A percentile compares a stretch with the other conserved stretches of the same genome.
phyloP scores from a whole-genome alignment of 306 rosid genomes.

The Cucumis hystrix region DNA sequence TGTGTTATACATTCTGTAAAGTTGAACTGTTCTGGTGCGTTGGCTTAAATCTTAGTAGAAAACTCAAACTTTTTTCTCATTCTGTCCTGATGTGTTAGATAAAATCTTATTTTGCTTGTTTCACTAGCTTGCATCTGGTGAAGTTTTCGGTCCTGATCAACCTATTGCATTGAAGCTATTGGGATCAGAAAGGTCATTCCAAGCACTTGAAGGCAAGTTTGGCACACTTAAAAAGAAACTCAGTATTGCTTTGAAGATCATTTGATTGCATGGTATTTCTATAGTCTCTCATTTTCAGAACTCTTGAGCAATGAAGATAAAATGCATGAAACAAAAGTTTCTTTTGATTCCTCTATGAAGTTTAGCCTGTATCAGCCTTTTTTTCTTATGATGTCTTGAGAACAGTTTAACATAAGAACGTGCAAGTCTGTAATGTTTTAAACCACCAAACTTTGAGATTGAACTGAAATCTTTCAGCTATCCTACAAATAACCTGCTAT shows the following conservation, averaged over 20 bases:
- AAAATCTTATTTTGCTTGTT: constrained; percentile 20
- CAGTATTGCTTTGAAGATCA: not conserved
- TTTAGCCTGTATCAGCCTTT: not conserved
- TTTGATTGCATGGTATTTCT: not conserved
- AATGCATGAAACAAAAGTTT: not conserved
- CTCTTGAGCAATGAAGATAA: not conserved
- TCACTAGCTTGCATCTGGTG: constrained; percentile 83
- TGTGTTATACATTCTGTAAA: not conserved
- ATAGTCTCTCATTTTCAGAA: not conserved
- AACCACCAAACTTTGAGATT: not conserved
- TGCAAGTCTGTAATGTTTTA: not conserved
- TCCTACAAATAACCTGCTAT: not conserved
- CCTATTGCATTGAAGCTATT: constrained; percentile 78
- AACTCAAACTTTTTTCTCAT: not conserved
- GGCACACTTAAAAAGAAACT: not conserved
- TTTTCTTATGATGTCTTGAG: not conserved
- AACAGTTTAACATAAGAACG: not conserved
- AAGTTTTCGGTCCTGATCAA: constrained; percentile 89
- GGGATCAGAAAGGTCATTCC: constrained; percentile 84
- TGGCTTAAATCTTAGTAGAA: not conserved
- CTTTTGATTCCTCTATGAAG: not conserved
- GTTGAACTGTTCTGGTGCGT: not conserved
- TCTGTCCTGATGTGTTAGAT: not conserved
- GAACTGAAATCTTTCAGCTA: not conserved
- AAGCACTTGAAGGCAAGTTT: constrained; percentile 84